phyloP scores from a whole-genome alignment of 2,329 filamentous ascomycete species.

The Blumeria graminis region DNA sequence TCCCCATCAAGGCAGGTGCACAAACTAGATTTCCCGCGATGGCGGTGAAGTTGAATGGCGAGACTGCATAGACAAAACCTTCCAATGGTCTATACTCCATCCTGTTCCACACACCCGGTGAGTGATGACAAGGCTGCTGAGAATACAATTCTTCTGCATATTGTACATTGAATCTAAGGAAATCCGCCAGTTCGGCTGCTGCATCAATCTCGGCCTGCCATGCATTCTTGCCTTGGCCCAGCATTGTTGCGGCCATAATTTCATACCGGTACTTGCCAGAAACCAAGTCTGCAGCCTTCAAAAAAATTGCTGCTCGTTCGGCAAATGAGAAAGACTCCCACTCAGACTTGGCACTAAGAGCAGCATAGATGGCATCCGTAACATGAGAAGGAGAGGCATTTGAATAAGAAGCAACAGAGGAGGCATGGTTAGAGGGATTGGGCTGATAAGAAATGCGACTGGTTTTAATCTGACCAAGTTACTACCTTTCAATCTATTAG shows the following conservation, averaged over 20 bases:
- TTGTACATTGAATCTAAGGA: slow-evolving; percentile 81
- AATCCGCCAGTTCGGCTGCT: slow-evolving; percentile 78
- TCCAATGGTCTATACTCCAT: slow-evolving; percentile 76
- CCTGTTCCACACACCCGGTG: slow-evolving; percentile 72
- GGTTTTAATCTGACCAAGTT: slow-evolving; percentile 32
- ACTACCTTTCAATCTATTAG: no score
- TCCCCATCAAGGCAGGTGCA: slow-evolving; percentile 70
- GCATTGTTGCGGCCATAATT: slow-evolving; percentile 85
- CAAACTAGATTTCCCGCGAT: slow-evolving; percentile 72
- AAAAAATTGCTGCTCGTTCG: slow-evolving; percentile 77
- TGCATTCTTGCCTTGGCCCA: slow-evolving; percentile 92
- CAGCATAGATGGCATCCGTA: slow-evolving; percentile 54
- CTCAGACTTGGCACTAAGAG: slow-evolving; percentile 58
- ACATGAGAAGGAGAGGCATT: slow-evolving; percentile 59
- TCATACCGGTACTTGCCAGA: slow-evolving; percentile 87
- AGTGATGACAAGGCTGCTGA: slow-evolving; percentile 66
- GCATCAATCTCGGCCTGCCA: slow-evolving; percentile 99
- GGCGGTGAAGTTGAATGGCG: slow-evolving; percentile 92
- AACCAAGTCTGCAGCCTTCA: slow-evolving; percentile 86
- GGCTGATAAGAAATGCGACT: slow-evolving; percentile 43
- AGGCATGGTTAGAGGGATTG: slow-evolving; percentile 62
- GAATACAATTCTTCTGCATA: slow-evolving; percentile 81
- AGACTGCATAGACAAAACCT: slow-evolving; percentile 85
- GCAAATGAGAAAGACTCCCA: slow-evolving; percentile 79
- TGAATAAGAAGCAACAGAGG: slow-evolving; percentile 60